Evolutionary conservation across 495 filamentous ascomycete species (phyloP), one percentile per base, ranked within the genome.

Genomic region (Aspergillus ellipticus): DNA sequence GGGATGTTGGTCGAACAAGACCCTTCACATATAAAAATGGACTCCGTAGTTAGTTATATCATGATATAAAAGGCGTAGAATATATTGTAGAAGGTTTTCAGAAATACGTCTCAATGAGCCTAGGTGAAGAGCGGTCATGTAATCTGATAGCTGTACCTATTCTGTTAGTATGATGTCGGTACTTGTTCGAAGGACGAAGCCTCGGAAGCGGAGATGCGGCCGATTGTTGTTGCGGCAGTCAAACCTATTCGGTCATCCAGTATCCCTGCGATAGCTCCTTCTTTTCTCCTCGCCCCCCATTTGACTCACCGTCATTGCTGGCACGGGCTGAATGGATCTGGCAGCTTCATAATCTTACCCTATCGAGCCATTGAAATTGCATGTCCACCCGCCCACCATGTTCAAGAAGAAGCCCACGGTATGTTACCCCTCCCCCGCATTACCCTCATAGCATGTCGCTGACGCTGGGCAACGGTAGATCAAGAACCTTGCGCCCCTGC

Each of bases 361-460:
- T n/a, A 39, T 39, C 13, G 10, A 13, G 16, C 20, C 10, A 29
- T 20, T 21, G 50, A 13, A 26, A 29, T 20, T 21, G 50, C 20
- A 26, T 35, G 29, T 46, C 17, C 11, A 8, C 29, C 42, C 47
- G 13, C 17, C 47, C 58, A 64, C 42, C 42, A 90, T 90, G 87
- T 90, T 90, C 76, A 90, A 89, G 71, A 90, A 90, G 73, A 90
- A 89, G 78, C 87, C 87, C 41, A 85, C 80, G 42, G 86, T 88
- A 66, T 21, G 59, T 57, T 54, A 49, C 54, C 52, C 57, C 49
- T 56, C 58, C 67, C 65, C 68, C 67, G 68, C 71, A 70, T 42
- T 65, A 48, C 10, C 41, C 42, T 42, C 51, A 13, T 17, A 16
- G 4, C 6, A n/a, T 16, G 22, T 16, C 16, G 53, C 33, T 17